Conservation (phyloP, 192 early-diverging fungal species). For the Phycomyces blakesleeanus region DNA sequence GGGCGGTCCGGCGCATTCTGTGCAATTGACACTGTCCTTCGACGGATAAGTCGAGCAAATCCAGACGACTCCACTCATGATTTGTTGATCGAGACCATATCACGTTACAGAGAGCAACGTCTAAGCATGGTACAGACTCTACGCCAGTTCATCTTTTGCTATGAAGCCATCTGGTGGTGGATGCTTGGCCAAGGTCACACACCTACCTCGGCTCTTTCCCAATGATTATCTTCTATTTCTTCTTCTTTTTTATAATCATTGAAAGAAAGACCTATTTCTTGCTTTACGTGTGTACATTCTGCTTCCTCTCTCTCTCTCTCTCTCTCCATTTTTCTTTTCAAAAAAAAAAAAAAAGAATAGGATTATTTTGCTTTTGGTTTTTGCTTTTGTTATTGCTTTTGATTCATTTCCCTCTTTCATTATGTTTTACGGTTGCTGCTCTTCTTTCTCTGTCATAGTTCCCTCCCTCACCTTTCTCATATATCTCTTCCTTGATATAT, state of each 20-base stretch:
- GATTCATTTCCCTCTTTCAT: too few species aligned
- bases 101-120: conserved; percentile 71
- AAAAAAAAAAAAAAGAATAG: not conserved
- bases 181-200: conserved; percentile 11
- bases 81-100: conserved; percentile 60
- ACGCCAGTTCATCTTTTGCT: conserved; percentile 80
- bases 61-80: conserved; percentile 62
- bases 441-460: too few species aligned
- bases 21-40: conserved; percentile 50
- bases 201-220: not conserved
- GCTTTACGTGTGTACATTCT: not conserved
- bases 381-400: not conserved
- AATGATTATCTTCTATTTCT: not conserved
- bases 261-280: not conserved
- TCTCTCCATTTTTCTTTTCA: not conserved
- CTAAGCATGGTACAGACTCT: conserved; percentile 81
- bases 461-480: too few species aligned
- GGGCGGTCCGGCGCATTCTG: conserved; percentile 61
- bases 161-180: conserved; percentile 71
- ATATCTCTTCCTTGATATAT: too few species aligned
- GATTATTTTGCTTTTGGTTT: not conserved
- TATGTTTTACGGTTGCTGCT: too few species aligned
- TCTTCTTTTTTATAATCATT: not conserved
- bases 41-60: conserved; percentile 34
- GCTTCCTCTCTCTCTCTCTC: not conserved